Percentiles rank a stretch among this genome's conserved stretches.
Conservation (phyloP, 2,329 filamentous ascomycete species). For the Stachybotrys chartarum region DNA sequence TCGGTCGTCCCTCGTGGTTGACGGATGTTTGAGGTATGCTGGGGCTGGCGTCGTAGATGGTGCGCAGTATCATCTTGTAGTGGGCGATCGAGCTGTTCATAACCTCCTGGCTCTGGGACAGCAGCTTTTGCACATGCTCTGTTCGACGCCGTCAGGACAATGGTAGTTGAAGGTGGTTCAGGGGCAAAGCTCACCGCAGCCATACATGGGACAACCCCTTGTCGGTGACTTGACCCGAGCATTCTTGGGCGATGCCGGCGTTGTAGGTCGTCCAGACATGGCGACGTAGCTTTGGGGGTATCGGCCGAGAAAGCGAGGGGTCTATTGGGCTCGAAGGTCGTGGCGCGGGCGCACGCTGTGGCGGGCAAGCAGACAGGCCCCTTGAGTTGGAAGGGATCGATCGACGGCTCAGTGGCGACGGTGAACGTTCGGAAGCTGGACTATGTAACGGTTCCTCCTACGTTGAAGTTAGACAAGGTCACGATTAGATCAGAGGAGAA, state of each 20-base stretch:
- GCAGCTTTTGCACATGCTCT: conserved; percentile 68
- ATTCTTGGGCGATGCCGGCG: conserved; percentile 47
- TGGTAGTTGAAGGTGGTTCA: conserved; percentile 1
- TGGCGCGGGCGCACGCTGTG: background rate
- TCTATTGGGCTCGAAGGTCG: background rate
- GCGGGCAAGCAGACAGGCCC: background rate
- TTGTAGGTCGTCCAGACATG: conserved; percentile 42
- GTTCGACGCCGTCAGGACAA: background rate
- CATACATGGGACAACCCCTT: conserved; percentile 53
- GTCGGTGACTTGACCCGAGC: conserved; percentile 53
- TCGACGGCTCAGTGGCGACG: no score
- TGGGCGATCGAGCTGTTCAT: conserved; percentile 63
- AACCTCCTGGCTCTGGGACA: conserved; percentile 53
- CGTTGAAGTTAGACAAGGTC: no score
- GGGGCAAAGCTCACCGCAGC: conserved; percentile 44
- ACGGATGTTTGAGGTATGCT: conserved; percentile 61
- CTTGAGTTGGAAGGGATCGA: no score
- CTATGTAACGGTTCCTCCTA: no score
- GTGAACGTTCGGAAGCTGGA: no score
- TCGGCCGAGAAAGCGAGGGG: no score
- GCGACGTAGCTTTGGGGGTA: conserved; percentile 1
- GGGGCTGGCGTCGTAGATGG: conserved; percentile 61
- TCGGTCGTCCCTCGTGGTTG: conserved; percentile 44
- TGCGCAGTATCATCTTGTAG: conserved; percentile 65
- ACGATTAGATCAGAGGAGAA: no score